Base-by-base conservation (phyloP, 140 eudicot genomes). In the Anethum foeniculum region DNA sequence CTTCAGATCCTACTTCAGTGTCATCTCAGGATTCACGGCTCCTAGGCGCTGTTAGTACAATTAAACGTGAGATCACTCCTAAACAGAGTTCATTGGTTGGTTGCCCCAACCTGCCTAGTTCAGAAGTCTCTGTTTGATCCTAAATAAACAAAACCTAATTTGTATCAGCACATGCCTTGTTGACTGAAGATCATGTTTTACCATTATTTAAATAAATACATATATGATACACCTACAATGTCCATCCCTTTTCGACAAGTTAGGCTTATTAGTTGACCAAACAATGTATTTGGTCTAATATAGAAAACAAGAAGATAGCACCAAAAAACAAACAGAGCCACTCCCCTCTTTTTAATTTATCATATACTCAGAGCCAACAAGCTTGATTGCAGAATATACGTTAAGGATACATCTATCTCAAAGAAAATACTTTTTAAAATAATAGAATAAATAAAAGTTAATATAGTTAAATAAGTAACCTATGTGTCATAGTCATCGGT, bases 401-500 rank as follows among this genome's bases (percentile, higher is more conserved):
- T 6, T 39, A 18, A 23, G 5, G 49, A 39, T 41, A 39, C 23
- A 1, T 18, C n/a, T 72, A 34, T 39, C 32, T 75, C n/a, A 27
- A 47, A 11, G 21, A 47, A 75, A 13, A 23, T 6, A 46, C 25
- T 27, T 12, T 75, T 12, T 15, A 2, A 15, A 46, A 46, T 4
- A 12, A 25, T 9, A 14, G 60, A 46, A n/a, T 23, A 6, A 47
- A 74, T n/a, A 34, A 34, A 47, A 75, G 27, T 25, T 47, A 47
- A 28, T 38, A 0, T 9, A 41, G 52, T 72, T 67, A 30, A 23
- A 30, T 30, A 21, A 67, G 84, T 82, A 30, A 91, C 97, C 97
- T 91, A 97, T 77, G 98, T 92, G 64, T 93, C 98, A 72, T 85
- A 93, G 47, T 96, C 98, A 74, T 91, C 90, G 3, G 98, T 93